Percentiles rank a stretch among this genome's conserved stretches.
Conservation (phyloP, 306 rosid species). For the Trifolium pratense region DNA sequence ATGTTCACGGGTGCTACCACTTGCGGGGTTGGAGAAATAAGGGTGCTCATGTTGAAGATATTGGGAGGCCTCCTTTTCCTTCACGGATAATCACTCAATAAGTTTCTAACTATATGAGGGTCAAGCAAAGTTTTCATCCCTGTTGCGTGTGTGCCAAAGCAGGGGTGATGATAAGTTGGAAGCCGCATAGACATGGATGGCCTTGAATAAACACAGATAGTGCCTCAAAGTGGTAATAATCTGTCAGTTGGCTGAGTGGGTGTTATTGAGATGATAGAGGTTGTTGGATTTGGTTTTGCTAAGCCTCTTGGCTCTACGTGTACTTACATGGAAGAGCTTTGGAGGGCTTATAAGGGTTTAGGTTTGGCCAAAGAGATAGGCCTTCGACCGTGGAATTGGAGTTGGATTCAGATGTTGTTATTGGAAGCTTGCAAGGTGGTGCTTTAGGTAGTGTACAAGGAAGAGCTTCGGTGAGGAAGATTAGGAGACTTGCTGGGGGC, state of each 20-base stretch:
- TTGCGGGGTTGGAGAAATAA: not conserved
- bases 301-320: not conserved
- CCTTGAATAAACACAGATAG: not conserved
- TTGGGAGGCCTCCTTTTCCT: conserved; percentile 1
- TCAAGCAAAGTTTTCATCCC: not conserved
- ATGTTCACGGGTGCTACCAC: conserved; percentile 8
- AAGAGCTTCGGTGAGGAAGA: not conserved
- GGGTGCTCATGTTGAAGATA: not conserved
- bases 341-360: not conserved
- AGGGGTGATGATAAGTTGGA: not conserved
- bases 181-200: conserved; percentile 11
- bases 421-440: conserved; percentile 9
- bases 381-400: not conserved
- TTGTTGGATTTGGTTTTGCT: not conserved
- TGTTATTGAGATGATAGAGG: conserved; percentile 1
- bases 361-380: not conserved
- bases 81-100: not conserved
- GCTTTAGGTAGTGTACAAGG: not conserved
- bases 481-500: conserved; percentile 1
- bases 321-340: not conserved
- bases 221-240: not conserved
- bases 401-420: not conserved
- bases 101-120: not conserved
- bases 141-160: not conserved
- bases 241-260: not conserved